A percentile compares a stretch with the other conserved stretches of the same genome.
Conservation (phyloP, 2,329 filamentous ascomycete species). For the Celoporthe dispersa region DNA sequence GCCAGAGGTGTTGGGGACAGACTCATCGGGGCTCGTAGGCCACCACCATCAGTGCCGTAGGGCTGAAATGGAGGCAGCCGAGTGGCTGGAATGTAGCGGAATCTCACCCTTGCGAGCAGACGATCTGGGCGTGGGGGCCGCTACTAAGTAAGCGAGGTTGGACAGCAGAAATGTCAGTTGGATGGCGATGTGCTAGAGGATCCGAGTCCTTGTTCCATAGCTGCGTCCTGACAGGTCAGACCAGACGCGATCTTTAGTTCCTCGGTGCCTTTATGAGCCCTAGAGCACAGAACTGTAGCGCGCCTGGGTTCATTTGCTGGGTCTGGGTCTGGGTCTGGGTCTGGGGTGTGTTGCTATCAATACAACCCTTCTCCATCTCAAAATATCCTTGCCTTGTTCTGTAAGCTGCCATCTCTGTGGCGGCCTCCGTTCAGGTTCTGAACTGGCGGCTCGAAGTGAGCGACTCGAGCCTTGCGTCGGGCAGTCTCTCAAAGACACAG, state of each 20-base stretch:
- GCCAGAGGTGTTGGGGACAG: not conserved
- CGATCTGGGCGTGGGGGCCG: slow-evolving; percentile 16
- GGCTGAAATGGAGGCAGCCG: slow-evolving; percentile 23
- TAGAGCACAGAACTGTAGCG: not conserved
- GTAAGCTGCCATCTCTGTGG: not conserved
- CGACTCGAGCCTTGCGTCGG: not conserved
- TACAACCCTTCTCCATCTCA: not conserved
- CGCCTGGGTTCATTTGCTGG: not conserved
- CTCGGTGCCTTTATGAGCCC: not conserved
- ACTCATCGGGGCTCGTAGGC: not conserved
- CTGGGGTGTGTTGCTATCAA: not conserved
- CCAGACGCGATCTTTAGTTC: not conserved
- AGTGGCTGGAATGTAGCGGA: slow-evolving; percentile 17
- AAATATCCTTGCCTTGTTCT: slow-evolving; percentile 1
- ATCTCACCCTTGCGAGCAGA: slow-evolving; percentile 19
- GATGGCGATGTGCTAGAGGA: slow-evolving; percentile 25
- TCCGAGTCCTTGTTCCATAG: slow-evolving; percentile 9
- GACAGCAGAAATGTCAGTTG: slow-evolving; percentile 19
- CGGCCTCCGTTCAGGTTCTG: not conserved
- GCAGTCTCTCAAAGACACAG: not conserved
- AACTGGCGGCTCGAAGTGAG: not conserved
- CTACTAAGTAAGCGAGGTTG: slow-evolving; percentile 3
- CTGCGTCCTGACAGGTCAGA: slow-evolving; percentile 19
- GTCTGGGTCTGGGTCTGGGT: not conserved
- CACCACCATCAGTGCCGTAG: slow-evolving; percentile 22